Percentiles rank a stretch among this genome's conserved stretches.
These are phyloP conservation scores for Mariannaea sp. DNA, from an alignment of 2,329 filamentous ascomycete genomes.

Conservation along the genomic window DNA sequence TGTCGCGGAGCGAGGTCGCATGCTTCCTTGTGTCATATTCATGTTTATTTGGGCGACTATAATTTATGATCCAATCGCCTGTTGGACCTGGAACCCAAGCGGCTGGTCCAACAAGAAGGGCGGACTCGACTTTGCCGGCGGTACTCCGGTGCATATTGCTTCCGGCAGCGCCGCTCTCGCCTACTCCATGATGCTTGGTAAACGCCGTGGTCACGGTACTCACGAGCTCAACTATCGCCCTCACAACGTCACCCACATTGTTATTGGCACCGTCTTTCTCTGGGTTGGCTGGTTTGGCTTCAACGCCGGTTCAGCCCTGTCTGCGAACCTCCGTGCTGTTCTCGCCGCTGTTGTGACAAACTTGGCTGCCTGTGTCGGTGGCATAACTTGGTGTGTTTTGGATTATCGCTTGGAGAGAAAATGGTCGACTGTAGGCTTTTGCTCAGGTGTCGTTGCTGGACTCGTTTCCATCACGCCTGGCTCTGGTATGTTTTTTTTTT, in stretches of 20 bases:
- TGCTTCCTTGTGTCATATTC: conserved; percentile 87
- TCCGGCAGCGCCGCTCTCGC: conserved; percentile 83
- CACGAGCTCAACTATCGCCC: conserved; percentile 90
- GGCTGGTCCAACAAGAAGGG: conserved; percentile 84
- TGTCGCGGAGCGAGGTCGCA: conserved; percentile 83
- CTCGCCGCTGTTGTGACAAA: conserved; percentile 90
- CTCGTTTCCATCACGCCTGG: conserved; percentile 88
- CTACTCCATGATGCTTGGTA: conserved; percentile 90
- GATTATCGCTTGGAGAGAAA: conserved; percentile 89
- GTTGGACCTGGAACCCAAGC: conserved; percentile 89
- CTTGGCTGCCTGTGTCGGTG: conserved; percentile 80
- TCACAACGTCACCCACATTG: conserved; percentile 91
- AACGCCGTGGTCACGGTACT: conserved; percentile 81
- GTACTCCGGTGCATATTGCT: conserved; percentile 87
- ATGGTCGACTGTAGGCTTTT: conserved; percentile 93
- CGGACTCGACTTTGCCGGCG: conserved; percentile 86
- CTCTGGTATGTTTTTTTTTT: conserved; percentile 70
- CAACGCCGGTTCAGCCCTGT: conserved; percentile 83
- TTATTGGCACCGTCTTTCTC: conserved; percentile 89
- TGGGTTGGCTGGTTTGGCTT: conserved; percentile 98
- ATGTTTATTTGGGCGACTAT: conserved; percentile 92
- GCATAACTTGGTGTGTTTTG: conserved; percentile 86
- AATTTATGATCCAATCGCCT: conserved; percentile 91
- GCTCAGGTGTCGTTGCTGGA: conserved; percentile 85
- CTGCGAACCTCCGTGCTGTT: conserved; percentile 81